A percentile compares a stretch with the other conserved stretches of the same genome.
Evolutionary conservation across 805 yeast genomes (phyloP).

Genomic region (Metschnikowia reukaufii): DNA sequence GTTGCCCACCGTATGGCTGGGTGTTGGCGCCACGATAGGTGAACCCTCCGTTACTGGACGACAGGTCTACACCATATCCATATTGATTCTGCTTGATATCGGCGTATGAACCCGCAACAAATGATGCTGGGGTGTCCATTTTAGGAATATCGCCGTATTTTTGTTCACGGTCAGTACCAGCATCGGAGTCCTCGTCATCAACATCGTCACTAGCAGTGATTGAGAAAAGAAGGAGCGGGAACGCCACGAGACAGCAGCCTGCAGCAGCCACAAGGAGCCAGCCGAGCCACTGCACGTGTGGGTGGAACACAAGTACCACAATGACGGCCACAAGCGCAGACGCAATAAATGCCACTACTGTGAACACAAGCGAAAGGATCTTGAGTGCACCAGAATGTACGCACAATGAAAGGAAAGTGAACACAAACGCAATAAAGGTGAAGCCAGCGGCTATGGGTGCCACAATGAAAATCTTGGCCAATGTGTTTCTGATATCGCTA

Average conservation of each 20-base stretch:
- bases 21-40: conserved; percentile 15
- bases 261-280: conserved; percentile 74
- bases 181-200: conserved; percentile 18
- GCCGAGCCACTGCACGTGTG: conserved; percentile 67
- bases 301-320: conserved; percentile 58
- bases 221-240: conserved; percentile 47
- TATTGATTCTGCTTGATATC: conserved; percentile 3
- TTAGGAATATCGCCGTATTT: conserved; percentile 16
- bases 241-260: conserved; percentile 49
- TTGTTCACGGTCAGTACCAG: conserved; percentile 20
- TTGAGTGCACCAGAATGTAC: conserved; percentile 22
- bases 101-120: conserved; percentile 6
- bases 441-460: conserved; percentile 69
- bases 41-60: conserved; percentile 8
- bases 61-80: conserved; percentile 9
- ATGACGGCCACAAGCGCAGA: conserved; percentile 57
- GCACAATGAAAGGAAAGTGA: conserved; percentile 29
- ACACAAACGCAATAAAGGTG: conserved; percentile 40
- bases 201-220: conserved; percentile 27
- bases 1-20: neutral
- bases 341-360: conserved; percentile 51
- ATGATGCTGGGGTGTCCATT: conserved; percentile 9
- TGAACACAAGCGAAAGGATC: conserved; percentile 44
- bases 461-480: conserved; percentile 56
- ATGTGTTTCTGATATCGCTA: conserved; percentile 44